Conservation (phyloP, 2,329 filamentous ascomycete species). For the Aspergillus persii region DNA sequence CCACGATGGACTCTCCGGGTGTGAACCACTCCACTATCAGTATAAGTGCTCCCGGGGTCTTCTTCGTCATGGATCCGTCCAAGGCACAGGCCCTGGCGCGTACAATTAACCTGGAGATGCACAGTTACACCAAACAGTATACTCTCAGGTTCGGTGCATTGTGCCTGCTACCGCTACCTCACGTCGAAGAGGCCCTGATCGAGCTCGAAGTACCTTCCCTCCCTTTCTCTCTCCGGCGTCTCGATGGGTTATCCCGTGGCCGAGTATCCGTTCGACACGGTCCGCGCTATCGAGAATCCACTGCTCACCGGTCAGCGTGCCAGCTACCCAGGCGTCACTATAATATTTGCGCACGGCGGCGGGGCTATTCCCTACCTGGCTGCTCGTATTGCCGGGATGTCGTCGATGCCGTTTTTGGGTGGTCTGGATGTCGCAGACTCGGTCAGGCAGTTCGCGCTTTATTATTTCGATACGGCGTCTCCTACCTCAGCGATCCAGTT, state of each 20-base stretch:
- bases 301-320: slow-evolving; percentile 19
- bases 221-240: neutral
- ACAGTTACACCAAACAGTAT: neutral
- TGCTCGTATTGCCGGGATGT: slow-evolving; percentile 19
- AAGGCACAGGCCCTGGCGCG: neutral
- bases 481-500: slow-evolving; percentile 23
- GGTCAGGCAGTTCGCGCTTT: slow-evolving; percentile 21
- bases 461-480: slow-evolving; percentile 16
- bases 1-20: neutral
- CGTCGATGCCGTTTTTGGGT: slow-evolving; percentile 17
- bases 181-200: neutral
- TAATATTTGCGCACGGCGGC: slow-evolving; percentile 26
- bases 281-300: slow-evolving; percentile 23
- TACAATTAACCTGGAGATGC: neutral
- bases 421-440: slow-evolving; percentile 14
- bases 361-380: slow-evolving; percentile 24
- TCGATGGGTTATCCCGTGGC: slow-evolving; percentile 16
- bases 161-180: neutral
- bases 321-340: slow-evolving; percentile 18
- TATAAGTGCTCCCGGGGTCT: neutral
- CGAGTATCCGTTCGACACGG: slow-evolving; percentile 28
- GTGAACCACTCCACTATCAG: neutral
- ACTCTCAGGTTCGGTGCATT: neutral
- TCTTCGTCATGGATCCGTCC: neutral
- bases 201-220: neutral